Evolutionary conservation across 2,329 filamentous ascomycete species (phyloP), one percentile per base, ranked within the genome.

Genomic region (Ciborinia camelliae): DNA sequence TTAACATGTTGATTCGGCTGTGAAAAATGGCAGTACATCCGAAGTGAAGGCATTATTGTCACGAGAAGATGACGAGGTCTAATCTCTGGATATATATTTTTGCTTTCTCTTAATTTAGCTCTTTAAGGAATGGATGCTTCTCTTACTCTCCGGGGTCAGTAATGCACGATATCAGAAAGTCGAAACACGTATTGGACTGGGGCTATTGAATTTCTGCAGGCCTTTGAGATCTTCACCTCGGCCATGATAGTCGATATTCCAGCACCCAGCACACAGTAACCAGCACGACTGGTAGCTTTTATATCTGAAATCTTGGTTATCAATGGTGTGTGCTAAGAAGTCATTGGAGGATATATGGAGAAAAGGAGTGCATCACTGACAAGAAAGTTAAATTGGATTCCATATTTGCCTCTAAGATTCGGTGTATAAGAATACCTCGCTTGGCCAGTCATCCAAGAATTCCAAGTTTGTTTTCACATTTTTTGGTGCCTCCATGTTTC

Each of bases 151-250:
- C n/a, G n/a, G n/a, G n/a, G n/a, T n/a, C n/a, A n/a, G n/a, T n/a
- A n/a, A n/a, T n/a, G n/a, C n/a, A 37, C 7, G 12, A 6, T 15
- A 5, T 4, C 12, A 48, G 4, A 15, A 15, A 48, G 10, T 4
- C 10, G 10, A n/a, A 23, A 14, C 4, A n/a, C n/a, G n/a, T 2
- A 35, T 2, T 18, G 6, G n/a, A 18, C 2, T 37, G 8, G 3
- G 12, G 14, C 32, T 37, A 7, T 5, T 9, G 4, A 20, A 54
- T 1, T 26, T 37, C 4, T 14, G 23, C 32, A 12, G 32, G 8
- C n/a, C 32, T 53, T 15, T 1, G 1, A 14, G 7, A 0, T n/a
- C n/a, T 9, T n/a, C 5, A 8, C 9, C n/a, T 2, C 20, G 20
- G 2, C n/a, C 14, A n/a, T 14, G 10, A 47, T 10, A 7, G 20